Conservation (phyloP, 768 basidiomycete genomes). For the Exidia glandulosa region DNA sequence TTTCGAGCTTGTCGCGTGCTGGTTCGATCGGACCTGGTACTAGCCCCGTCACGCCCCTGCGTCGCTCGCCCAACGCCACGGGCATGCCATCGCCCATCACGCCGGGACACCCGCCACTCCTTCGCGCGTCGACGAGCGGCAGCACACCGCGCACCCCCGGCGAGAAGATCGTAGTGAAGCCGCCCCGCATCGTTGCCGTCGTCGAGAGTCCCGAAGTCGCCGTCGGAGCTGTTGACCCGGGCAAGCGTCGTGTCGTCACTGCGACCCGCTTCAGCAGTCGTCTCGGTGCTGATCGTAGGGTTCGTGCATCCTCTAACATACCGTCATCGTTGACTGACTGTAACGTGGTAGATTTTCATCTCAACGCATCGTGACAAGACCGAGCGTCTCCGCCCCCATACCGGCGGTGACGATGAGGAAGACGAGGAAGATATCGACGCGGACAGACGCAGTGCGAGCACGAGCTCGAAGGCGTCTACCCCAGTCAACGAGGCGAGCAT, state of each 20-base stretch:
- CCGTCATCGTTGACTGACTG: neutral
- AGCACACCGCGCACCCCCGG: neutral
- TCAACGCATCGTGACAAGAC: conserved; percentile 66
- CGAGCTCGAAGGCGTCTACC: neutral
- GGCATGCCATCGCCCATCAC: neutral
- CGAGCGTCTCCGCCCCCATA: conserved; percentile 1
- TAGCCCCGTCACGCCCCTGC: neutral
- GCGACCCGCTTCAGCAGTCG: conserved; percentile 82
- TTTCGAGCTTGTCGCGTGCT: neutral
- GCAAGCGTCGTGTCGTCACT: conserved; percentile 74
- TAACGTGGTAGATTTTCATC: conserved; percentile 53
- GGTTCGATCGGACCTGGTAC: neutral
- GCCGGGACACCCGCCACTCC: neutral
- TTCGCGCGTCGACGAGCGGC: neutral
- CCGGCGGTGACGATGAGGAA: conserved; percentile 15
- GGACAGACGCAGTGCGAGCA: neutral
- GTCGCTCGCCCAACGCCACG: neutral
- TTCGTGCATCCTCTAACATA: conserved; percentile 24
- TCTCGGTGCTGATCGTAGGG: conserved; percentile 70
- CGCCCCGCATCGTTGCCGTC: conserved; percentile 72
- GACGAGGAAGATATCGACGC: conserved; percentile 10
- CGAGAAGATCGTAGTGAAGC: conserved; percentile 38
- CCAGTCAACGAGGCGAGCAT: conserved; percentile 28
- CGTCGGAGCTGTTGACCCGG: conserved; percentile 79
- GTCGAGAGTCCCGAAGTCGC: conserved; percentile 83